Evolutionary conservation across 257 asterid species (phyloP).

Genomic region (Asclepias syriaca): DNA sequence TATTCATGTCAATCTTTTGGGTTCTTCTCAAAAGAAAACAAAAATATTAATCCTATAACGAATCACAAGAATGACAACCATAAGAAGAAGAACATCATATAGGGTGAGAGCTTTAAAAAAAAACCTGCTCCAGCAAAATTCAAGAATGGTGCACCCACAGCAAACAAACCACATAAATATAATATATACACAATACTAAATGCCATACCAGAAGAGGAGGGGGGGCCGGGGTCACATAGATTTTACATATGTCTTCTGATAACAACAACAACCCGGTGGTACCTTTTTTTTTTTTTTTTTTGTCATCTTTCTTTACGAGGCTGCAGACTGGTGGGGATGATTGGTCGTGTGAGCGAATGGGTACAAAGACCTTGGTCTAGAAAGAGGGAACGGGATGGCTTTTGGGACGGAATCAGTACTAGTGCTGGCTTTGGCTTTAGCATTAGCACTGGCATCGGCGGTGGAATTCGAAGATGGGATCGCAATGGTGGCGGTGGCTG

Average conservation of each 20-base stretch:
- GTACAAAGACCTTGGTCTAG: slow-evolving; percentile 46
- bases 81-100: background rate
- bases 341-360: slow-evolving; percentile 37
- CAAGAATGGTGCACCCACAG: background rate
- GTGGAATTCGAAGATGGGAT: slow-evolving; percentile 2
- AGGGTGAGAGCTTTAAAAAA: slow-evolving; percentile 18
- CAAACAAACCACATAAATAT: background rate
- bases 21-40: background rate
- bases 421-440: background rate
- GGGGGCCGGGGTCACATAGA: background rate
- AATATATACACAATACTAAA: slow-evolving; percentile 12
- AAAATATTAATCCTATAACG: background rate
- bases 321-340: slow-evolving; percentile 50
- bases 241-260: background rate
- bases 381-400: slow-evolving; percentile 35
- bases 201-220: background rate
- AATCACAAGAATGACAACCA: background rate
- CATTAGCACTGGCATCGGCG: background rate
- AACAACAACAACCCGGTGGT: background rate
- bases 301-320: slow-evolving; percentile 25
- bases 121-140: slow-evolving; percentile 11
- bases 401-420: slow-evolving; percentile 23
- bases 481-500: slow-evolving; percentile 6
- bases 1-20: background rate
- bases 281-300: background rate